Base-by-base conservation (phyloP, 2,329 filamentous ascomycete species). In the Alternaria rosae region DNA sequence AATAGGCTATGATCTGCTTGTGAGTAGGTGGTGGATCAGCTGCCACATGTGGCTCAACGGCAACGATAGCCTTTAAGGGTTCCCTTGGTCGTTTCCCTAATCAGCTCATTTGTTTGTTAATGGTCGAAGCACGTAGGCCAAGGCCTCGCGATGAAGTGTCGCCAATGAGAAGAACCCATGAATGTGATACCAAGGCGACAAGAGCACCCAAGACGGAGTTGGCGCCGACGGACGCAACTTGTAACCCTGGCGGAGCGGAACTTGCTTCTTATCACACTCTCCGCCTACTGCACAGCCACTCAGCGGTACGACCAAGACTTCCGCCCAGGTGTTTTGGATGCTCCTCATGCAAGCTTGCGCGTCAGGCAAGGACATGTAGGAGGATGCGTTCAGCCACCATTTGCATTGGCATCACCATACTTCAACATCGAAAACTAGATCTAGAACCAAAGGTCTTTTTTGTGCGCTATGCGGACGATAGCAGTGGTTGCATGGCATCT, bases 81-180 rank as follows among this genome's bases (percentile, higher is more conserved):
- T 42, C 23, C 54, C 58, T 66, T 63, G 65, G 67, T 59, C 51
- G 54, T 26, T 44, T 32, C 11, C 28, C 21, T 45, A 32, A 15
- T 59, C 11, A 42, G 38, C 55, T 43, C 15, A 54, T 38, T 58
- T 56, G 59, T 41, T 54, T 68, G 53, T 66, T 54, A 62, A 51
- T 57, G 62, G 61, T 54, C 47, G 23, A 26, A 56, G 56, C 73
- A 75, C 72, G 72, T 76, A 69, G 62, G 73, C 73, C 72, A 67
- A 76, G 73, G 59, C 53, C 20, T 57, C 23, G 57, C n/a, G 59
- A 65, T 45, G 64, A 64, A 54, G 53, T 17, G 26, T 21, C 41
- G 45, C 58, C 61, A 44, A 62, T 57, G 15, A 41, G 57, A 65
- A 45, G 57, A 54, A 45, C 54, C 67, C 51, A 55, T 67, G 7